Percentiles rank a stretch among this genome's conserved stretches.
Conservation (phyloP, 495 filamentous ascomycete genomes). For the Penicillium turbatum region DNA sequence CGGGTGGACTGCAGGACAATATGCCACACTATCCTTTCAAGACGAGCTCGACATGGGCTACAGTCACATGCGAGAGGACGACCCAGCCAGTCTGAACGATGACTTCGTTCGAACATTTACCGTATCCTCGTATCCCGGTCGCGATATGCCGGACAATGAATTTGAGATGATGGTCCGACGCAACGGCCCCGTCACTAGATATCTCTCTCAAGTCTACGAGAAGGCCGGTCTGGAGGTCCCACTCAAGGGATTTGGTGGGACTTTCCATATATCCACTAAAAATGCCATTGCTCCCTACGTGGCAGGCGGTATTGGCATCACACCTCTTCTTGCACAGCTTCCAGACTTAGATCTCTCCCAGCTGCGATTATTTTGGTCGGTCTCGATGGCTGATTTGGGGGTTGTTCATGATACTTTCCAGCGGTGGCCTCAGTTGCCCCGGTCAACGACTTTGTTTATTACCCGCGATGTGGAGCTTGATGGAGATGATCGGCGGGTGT, state of each 20-base stretch:
- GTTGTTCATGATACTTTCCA: conserved; percentile 58
- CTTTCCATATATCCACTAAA: conserved; percentile 50
- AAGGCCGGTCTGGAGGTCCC: conserved; percentile 56
- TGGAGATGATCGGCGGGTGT: conserved; percentile 11
- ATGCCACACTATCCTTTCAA: conserved; percentile 67
- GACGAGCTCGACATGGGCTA: conserved; percentile 66
- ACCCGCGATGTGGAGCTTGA: conserved; percentile 31
- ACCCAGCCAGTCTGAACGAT: conserved; percentile 73
- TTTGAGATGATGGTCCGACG: conserved; percentile 68
- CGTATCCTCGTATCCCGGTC: conserved; percentile 54
- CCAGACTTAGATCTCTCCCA: conserved; percentile 38
- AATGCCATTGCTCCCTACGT: conserved; percentile 48
- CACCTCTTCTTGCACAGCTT: conserved; percentile 66
- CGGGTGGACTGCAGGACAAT: conserved; percentile 64
- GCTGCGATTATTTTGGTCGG: conserved; percentile 61
- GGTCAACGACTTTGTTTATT: conserved; percentile 55
- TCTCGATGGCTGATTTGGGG: conserved; percentile 56
- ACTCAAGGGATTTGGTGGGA: conserved; percentile 68
- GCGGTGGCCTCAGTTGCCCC: conserved; percentile 46
- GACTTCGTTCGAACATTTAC: conserved; percentile 82
- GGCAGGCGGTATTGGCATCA: conserved; percentile 77
- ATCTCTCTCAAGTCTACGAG: conserved; percentile 56
- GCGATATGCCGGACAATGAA: conserved; percentile 37
- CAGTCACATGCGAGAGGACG: conserved; percentile 74
- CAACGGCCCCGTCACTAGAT: conserved; percentile 61